phyloP scores from a whole-genome alignment of 1,139 yeast species.

The Suhomyces bokatorum region DNA sequence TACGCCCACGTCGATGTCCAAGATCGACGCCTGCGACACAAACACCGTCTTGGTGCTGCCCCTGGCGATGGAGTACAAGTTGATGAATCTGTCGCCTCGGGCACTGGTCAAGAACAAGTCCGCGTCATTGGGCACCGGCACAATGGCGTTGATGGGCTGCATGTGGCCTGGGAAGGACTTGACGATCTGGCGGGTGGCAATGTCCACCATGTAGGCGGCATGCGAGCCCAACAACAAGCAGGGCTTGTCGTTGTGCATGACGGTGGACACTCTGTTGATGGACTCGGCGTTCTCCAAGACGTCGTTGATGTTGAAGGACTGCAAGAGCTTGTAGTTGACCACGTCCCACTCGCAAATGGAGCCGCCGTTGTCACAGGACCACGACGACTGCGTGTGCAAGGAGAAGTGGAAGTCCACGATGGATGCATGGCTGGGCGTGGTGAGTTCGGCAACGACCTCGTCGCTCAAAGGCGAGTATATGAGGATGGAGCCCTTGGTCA shows the following conservation, averaged over 20 bases:
- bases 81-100: conserved; percentile 73
- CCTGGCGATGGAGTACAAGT: conserved; percentile 56
- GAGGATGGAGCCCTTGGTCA: conserved; percentile 64
- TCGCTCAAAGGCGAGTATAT: conserved; percentile 70
- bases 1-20: conserved; percentile 40
- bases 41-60: conserved; percentile 52
- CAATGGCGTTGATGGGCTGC: conserved; percentile 55
- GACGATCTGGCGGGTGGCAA: conserved; percentile 34
- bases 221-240: conserved; percentile 66
- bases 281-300: conserved; percentile 36
- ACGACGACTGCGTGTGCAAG: conserved; percentile 44
- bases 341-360: conserved; percentile 65
- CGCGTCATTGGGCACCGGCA: conserved; percentile 34
- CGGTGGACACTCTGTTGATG: conserved; percentile 35
- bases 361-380: conserved; percentile 69
- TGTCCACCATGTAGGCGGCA: conserved; percentile 54
- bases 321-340: conserved; percentile 38
- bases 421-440: conserved; percentile 51
- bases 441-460: conserved; percentile 52
- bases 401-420: conserved; percentile 56
- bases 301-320: conserved; percentile 45
- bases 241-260: conserved; percentile 37
- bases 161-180: conserved; percentile 73
- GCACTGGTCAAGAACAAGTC: conserved; percentile 68
- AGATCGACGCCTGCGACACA: conserved; percentile 65